phyloP scores from a whole-genome alignment of 2,329 filamentous ascomycete genomes.

The Lithohypha guttulata region DNA sequence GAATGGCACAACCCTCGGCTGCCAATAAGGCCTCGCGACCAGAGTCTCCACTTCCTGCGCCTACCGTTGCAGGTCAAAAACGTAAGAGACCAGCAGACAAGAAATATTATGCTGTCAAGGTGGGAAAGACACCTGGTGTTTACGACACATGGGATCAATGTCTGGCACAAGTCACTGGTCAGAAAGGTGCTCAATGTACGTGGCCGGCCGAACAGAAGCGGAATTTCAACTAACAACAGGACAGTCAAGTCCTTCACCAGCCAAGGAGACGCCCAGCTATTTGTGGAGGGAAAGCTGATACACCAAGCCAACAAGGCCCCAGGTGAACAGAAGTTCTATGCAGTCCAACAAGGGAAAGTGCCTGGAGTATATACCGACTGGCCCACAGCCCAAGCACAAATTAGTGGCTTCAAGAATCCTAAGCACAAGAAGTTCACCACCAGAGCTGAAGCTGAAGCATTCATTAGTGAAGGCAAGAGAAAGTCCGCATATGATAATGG shows the following conservation, averaged over 20 bases:
- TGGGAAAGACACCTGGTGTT: slow-evolving; percentile 49
- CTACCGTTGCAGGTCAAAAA: slow-evolving; percentile 30
- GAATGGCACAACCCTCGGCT: slow-evolving; percentile 17
- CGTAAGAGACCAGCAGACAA: slow-evolving; percentile 42
- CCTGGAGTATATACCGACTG: slow-evolving; percentile 57
- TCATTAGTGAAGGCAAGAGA: slow-evolving; percentile 44
- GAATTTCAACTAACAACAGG: slow-evolving; percentile 1
- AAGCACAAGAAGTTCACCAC: slow-evolving; percentile 60
- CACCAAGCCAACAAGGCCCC: slow-evolving; percentile 28
- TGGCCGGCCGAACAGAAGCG: slow-evolving; percentile 23
- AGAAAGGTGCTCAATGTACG: slow-evolving; percentile 59
- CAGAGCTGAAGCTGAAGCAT: slow-evolving; percentile 64
- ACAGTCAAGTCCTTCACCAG: slow-evolving; percentile 71
- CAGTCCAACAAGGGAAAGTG: slow-evolving; percentile 45
- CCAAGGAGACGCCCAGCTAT: slow-evolving; percentile 66
- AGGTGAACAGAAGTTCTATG: slow-evolving; percentile 43
- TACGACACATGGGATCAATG: slow-evolving; percentile 55
- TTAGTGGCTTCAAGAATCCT: slow-evolving; percentile 59
- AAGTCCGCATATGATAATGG: slow-evolving; percentile 10
- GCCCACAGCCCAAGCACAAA: slow-evolving; percentile 61
- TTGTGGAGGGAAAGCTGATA: slow-evolving; percentile 51
- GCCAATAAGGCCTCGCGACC: slow-evolving; percentile 2
- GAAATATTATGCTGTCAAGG: slow-evolving; percentile 55
- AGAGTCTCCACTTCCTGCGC: slow-evolving; percentile 10
- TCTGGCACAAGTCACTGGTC: slow-evolving; percentile 50